Evolutionary conservation across 2,329 filamentous ascomycete genomes (phyloP).

Genomic region (Pestalotiopsis sp.): DNA sequence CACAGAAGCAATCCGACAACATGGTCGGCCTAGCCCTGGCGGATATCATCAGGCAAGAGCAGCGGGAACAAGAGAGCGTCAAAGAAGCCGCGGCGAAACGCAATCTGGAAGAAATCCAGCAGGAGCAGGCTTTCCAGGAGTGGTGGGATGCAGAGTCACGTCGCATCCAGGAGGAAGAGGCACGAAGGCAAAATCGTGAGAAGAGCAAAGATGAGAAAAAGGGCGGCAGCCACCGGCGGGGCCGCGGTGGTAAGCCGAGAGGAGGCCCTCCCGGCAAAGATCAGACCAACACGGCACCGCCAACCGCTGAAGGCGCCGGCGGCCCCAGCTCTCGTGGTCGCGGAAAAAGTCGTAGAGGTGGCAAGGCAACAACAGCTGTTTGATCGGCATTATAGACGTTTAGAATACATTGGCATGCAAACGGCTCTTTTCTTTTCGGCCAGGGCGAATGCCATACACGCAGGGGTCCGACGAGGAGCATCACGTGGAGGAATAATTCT

Average conservation of each 20-base stretch:
- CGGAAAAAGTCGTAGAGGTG: slow-evolving; percentile 9
- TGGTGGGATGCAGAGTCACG: slow-evolving; percentile 92
- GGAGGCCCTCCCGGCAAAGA: slow-evolving; percentile 11
- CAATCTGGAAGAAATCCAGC: slow-evolving; percentile 90
- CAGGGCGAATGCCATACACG: neutral
- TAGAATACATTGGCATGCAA: neutral
- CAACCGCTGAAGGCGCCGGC: neutral
- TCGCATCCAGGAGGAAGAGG: slow-evolving; percentile 67
- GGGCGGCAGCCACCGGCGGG: slow-evolving; percentile 17
- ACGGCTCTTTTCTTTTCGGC: neutral
- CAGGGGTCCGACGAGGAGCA: neutral
- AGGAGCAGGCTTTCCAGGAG: slow-evolving; percentile 94
- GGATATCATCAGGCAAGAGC: slow-evolving; percentile 88
- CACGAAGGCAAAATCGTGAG: slow-evolving; percentile 40
- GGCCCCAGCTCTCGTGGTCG: neutral
- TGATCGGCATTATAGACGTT: neutral
- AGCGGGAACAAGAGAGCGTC: slow-evolving; percentile 79
- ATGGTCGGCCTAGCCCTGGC: slow-evolving; percentile 74
- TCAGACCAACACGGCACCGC: neutral
- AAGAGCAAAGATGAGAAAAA: slow-evolving; percentile 45
- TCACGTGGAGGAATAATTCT: no score
- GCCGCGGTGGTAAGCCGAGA: slow-evolving; percentile 24
- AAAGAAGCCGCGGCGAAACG: slow-evolving; percentile 85
- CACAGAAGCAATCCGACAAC: slow-evolving; percentile 62
- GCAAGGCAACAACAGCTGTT: neutral